These are phyloP conservation scores for Megacollybia platyphylla DNA, from an alignment of 1,284 basidiomycete species.

Conservation along the genomic window DNA sequence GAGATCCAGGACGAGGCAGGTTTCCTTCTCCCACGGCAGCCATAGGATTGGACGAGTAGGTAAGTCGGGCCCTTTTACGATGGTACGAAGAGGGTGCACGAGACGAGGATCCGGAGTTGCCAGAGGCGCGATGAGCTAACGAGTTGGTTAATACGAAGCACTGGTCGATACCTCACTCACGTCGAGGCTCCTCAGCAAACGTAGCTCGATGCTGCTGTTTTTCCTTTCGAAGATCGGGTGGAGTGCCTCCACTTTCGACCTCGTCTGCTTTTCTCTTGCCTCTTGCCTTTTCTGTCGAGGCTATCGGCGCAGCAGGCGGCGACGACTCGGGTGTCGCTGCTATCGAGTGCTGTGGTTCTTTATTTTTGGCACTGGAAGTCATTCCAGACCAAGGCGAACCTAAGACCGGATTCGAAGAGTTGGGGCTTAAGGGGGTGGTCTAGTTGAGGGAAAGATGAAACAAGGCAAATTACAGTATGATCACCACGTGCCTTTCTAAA, in stretches of 20 bases:
- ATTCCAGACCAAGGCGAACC: constrained; percentile 1
- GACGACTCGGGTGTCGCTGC: not conserved
- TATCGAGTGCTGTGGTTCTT: not conserved
- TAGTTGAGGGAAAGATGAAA: not conserved
- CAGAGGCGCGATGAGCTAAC: constrained; percentile 30
- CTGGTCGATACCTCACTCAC: constrained; percentile 16
- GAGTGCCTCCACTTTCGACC: constrained; percentile 26
- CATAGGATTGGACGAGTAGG: constrained; percentile 10
- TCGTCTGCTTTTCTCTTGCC: constrained; percentile 38
- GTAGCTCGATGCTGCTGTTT: constrained; percentile 21
- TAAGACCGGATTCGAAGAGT: not conserved
- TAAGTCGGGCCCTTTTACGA: constrained; percentile 54
- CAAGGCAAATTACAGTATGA: not conserved
- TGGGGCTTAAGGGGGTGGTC: not conserved
- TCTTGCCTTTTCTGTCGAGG: constrained; percentile 8
- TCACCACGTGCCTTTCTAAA: not conserved
- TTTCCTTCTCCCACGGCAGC: constrained; percentile 4
- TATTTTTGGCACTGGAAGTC: not conserved
- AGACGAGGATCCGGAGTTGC: constrained; percentile 25
- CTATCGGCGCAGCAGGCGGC: not conserved
- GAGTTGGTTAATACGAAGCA: constrained; percentile 2
- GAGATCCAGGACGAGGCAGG: constrained; percentile 1
- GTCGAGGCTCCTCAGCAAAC: constrained; percentile 28
- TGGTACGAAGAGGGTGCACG: constrained; percentile 57
- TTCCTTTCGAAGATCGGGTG: constrained; percentile 27